Conservation (phyloP, 345 rosid genomes). For the Hevea brasiliensis region DNA sequence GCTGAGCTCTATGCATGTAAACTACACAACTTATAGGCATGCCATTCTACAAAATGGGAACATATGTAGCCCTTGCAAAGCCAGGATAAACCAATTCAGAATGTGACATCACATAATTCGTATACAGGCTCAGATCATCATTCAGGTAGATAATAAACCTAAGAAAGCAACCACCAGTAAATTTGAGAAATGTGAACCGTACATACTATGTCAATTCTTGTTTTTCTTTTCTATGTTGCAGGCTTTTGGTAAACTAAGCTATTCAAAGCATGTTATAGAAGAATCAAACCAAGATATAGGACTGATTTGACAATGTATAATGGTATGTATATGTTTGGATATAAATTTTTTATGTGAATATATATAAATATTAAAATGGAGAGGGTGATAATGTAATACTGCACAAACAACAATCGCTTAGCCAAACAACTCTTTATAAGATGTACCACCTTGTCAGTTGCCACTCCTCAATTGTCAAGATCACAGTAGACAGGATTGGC, state of each 20-base stretch:
- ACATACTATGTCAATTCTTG: too few relatives aligned
- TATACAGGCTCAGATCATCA: neutral
- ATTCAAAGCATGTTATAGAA: too few relatives aligned
- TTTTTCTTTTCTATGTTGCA: neutral
- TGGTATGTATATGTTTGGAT: neutral
- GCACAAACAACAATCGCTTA: conserved; percentile 9
- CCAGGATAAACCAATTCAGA: too few relatives aligned
- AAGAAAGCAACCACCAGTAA: neutral
- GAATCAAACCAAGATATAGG: neutral
- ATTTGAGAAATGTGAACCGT: neutral
- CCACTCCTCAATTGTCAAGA: conserved; percentile 31
- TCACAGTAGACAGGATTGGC: conserved; percentile 51
- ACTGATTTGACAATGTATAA: neutral
- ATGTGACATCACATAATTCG: too few relatives aligned
- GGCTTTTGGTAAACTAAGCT: neutral
- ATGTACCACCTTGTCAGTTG: neutral
- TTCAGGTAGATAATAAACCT: neutral
- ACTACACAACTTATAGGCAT: too few relatives aligned
- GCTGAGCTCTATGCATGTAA: too few relatives aligned
- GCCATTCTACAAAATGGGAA: too few relatives aligned
- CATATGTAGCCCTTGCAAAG: too few relatives aligned
- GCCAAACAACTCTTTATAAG: neutral
- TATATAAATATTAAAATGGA: neutral
- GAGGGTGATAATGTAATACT: conserved; percentile 6
- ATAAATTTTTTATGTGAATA: neutral